Conservation (phyloP, 2,329 filamentous ascomycete species). For the Fusarium xyrophilum region DNA sequence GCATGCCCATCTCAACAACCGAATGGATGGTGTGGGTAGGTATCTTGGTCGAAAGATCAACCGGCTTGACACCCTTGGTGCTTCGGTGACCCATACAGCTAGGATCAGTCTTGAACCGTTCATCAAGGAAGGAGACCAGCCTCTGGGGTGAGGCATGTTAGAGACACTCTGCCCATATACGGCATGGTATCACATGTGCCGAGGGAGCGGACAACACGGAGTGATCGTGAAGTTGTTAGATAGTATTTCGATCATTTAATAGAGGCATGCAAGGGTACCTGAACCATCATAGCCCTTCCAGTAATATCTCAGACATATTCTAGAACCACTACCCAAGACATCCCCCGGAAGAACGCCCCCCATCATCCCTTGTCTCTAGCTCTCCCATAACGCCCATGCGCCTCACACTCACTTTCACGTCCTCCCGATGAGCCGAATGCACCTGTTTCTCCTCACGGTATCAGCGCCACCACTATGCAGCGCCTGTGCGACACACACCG, state of each 20-base stretch:
- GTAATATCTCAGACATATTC: neutral
- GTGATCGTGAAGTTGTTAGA: neutral
- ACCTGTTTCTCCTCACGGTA: slow-evolving; percentile 18
- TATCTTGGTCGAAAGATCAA: slow-evolving; percentile 53
- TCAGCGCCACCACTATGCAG: neutral
- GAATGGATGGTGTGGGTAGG: slow-evolving; percentile 51
- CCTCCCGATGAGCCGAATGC: slow-evolving; percentile 13
- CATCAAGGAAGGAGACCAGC: slow-evolving; percentile 46
- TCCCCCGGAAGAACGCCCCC: neutral
- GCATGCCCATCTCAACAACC: slow-evolving; percentile 60
- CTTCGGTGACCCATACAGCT: slow-evolving; percentile 49
- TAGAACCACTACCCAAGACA: neutral
- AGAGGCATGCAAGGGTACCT: slow-evolving; percentile 4
- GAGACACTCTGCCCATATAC: neutral
- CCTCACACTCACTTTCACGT: slow-evolving; percentile 7
- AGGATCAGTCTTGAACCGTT: slow-evolving; percentile 47
- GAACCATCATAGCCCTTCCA: neutral
- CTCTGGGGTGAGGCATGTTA: slow-evolving; percentile 12
- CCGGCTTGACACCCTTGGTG: slow-evolving; percentile 53
- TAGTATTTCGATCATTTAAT: slow-evolving; percentile 7
- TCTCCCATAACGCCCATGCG: neutral
- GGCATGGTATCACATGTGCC: slow-evolving; percentile 15
- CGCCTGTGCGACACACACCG: slow-evolving; percentile 15
- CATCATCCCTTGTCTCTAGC: neutral
- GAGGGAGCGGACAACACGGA: neutral